phyloP scores from a whole-genome alignment of 2,329 filamentous ascomycete species.

The Zalaria sp. region DNA sequence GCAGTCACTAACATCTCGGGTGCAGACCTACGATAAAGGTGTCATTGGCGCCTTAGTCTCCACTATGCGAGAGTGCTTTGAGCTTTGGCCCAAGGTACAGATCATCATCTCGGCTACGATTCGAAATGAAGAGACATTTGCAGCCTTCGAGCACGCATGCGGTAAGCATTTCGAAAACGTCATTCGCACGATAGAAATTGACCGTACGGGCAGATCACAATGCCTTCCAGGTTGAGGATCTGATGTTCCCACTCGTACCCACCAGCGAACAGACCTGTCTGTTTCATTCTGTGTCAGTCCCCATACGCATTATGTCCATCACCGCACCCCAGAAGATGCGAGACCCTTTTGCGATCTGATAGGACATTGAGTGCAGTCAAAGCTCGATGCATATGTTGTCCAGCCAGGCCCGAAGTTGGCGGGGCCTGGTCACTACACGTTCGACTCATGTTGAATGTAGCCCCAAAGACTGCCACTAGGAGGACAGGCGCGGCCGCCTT shows the following conservation, averaged over 20 bases:
- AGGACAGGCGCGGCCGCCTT: too few species aligned
- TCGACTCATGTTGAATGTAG: too few species aligned
- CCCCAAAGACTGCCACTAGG: too few species aligned
- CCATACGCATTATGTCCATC: conserved; percentile 17
- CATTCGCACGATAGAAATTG: background rate
- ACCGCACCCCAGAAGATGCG: conserved; percentile 4
- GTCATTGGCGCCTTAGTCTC: conserved; percentile 49
- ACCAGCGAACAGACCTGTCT: conserved; percentile 18
- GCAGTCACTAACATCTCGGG: background rate
- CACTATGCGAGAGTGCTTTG: conserved; percentile 50
- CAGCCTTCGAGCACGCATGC: conserved; percentile 47
- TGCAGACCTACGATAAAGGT: conserved; percentile 53
- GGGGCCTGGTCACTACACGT: too few species aligned
- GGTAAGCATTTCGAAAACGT: conserved; percentile 17
- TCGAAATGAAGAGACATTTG: conserved; percentile 55
- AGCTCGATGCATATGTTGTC: background rate
- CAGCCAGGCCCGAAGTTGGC: too few species aligned
- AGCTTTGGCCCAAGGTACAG: conserved; percentile 38
- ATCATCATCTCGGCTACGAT: conserved; percentile 58
- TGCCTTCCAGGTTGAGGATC: conserved; percentile 16
- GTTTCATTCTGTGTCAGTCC: conserved; percentile 20
- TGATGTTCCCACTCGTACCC: conserved; percentile 15
- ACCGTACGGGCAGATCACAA: conserved; percentile 6
- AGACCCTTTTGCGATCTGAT: conserved; percentile 4
- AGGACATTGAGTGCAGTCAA: background rate